Evolutionary conservation across 345 rosid species (phyloP), one percentile per base, ranked within the genome.

Genomic region (Camelina hispida): DNA sequence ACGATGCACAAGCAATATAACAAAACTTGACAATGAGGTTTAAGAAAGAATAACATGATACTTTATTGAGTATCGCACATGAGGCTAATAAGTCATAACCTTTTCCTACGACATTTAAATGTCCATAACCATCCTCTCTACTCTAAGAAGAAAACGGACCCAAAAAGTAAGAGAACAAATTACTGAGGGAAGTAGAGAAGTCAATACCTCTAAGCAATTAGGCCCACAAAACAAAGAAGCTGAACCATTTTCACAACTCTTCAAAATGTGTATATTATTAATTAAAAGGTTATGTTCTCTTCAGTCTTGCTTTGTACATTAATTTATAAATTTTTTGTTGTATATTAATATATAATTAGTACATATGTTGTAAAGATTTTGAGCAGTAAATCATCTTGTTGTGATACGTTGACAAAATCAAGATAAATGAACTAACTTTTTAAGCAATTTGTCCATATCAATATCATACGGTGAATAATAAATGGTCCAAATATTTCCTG

Each of bases 161-260:
- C 52, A 43, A 58, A 44, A 40, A 52, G 6, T 15, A 53, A 69
- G 52, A 16, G 30, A 51, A 28, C 51, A 59, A 77, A 25, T 48
- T 51, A 25, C 20, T 48, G 22, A 59, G 66, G 15, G 20, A 48
- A 35, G 5, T 50, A 44, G 60, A 74, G 30, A 61, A 62, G 72
- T 51, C 34, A 66, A 69, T 80, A 96, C 99, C 98, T 89, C 89
- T 79, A 67, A 77, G 83, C 99, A 96, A 66, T 83, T 84, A 69
- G 80, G 79, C 76, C 91, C 91, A 78, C 99, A 96, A 74, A 88
- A 93, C 11, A 85, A 79, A 73, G 79, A 48, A 23, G 68, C 30
- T 54, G 83, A 77, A 78, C 79, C 67, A 73, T 20, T 20, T 20
- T 20, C 22, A 20, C 22, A 20, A 20, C 22, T 20, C 22, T 20